Conservation (phyloP, 257 asterid species). For the Handroanthus guayacan region DNA sequence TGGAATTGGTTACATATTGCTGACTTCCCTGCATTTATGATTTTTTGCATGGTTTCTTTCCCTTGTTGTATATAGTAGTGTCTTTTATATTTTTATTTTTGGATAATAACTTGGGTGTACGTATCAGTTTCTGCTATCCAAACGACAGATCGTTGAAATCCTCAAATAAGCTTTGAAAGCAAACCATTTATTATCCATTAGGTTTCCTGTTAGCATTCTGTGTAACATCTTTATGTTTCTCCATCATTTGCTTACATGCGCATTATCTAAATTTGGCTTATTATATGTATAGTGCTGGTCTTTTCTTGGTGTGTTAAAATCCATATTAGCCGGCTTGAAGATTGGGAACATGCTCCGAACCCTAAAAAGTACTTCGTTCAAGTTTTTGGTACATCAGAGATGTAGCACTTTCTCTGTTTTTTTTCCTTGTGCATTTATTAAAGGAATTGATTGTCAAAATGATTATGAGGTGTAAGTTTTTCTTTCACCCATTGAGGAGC, state of each 20-base stretch:
- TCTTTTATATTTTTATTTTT: background rate
- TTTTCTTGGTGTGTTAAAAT: slow-evolving; percentile 22
- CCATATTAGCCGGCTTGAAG: slow-evolving; percentile 87
- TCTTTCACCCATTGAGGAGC: slow-evolving; percentile 12
- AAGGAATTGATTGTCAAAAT: slow-evolving; percentile 22
- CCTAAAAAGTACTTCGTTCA: slow-evolving; percentile 81
- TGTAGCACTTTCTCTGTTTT: slow-evolving; percentile 52
- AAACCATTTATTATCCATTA: slow-evolving; percentile 23
- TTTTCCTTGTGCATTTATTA: slow-evolving; percentile 23
- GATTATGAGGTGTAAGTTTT: background rate
- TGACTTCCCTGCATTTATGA: no score
- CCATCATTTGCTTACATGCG: background rate
- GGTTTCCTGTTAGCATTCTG: slow-evolving; percentile 7
- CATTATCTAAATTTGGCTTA: slow-evolving; percentile 16
- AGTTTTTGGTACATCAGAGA: slow-evolving; percentile 86
- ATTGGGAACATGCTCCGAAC: slow-evolving; percentile 69
- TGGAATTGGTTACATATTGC: background rate
- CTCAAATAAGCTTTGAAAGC: background rate
- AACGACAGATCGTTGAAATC: slow-evolving; percentile 32
- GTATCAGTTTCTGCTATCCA: slow-evolving; percentile 23
- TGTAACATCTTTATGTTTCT: slow-evolving; percentile 21
- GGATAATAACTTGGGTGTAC: no score
- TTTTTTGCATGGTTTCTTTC: no score
- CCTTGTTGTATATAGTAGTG: background rate
- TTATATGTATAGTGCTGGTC: background rate